phyloP scores from a whole-genome alignment of 208 protist species.

The Phytomonas sp. region DNA sequence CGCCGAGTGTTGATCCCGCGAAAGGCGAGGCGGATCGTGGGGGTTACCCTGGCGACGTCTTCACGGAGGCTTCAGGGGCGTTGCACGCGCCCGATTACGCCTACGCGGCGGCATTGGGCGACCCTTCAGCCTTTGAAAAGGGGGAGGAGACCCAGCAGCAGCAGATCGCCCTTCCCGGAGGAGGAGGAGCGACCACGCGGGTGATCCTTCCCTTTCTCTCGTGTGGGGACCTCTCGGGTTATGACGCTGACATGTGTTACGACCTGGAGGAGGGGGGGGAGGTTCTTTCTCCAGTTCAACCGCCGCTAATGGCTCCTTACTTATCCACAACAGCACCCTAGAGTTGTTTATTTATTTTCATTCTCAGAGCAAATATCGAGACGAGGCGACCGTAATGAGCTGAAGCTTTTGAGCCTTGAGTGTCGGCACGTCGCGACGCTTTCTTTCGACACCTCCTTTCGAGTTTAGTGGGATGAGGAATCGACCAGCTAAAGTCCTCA shows the following conservation, averaged over 20 bases:
- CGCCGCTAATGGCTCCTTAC: slow-evolving; percentile 71
- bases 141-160: neutral
- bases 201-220: slow-evolving; percentile 94
- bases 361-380: too few relatives aligned
- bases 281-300: slow-evolving; percentile 63
- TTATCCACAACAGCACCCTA: slow-evolving; percentile 12
- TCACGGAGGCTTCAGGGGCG: slow-evolving; percentile 9
- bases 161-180: neutral
- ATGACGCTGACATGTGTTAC: slow-evolving; percentile 91
- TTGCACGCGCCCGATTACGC: slow-evolving; percentile 6
- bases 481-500: too few relatives aligned
- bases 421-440: too few relatives aligned
- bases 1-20: neutral
- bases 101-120: neutral
- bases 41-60: slow-evolving; percentile 5
- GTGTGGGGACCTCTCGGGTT: slow-evolving; percentile 94
- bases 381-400: too few relatives aligned
- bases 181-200: neutral
- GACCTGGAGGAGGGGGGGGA: slow-evolving; percentile 20
- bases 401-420: too few relatives aligned
- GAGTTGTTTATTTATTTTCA: neutral
- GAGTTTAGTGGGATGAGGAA: too few relatives aligned
- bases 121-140: neutral
- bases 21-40: neutral
- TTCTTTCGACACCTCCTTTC: too few relatives aligned